Base-by-base conservation (phyloP, 1,284 basidiomycete species). In the Naganishia liquefaciens region DNA sequence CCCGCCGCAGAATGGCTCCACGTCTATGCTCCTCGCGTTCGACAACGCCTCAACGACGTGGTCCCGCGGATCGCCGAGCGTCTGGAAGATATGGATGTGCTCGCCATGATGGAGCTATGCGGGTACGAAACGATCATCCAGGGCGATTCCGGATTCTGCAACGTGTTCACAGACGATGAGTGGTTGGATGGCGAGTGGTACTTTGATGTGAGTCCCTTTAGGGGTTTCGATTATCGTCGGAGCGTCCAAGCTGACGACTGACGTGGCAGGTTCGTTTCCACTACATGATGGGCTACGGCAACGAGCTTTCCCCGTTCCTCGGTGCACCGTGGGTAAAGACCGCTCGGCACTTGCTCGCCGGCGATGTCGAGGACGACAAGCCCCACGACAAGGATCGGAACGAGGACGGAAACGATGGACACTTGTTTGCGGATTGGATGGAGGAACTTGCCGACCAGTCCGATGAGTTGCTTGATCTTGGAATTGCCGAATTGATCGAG, bases 261-360 rank as follows among this genome's bases (percentile, higher is more conserved):
- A 13, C 27, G 13, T 43, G 19, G 30, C 39, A 67, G 65, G 68
- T 80, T 30, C 71, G 78, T 55, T 80, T 76, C 70, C 75, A 79
- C 67, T 74, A 79, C 65, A 74, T 77, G 70, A 76, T 80, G 69
- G 80, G 80, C 0, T 81, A 80, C 70, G 77, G 75, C 1, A 70
- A 73, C 19, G 27, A 68, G 9, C 70, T 79, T 28, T 71, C 78
- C 0, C 77, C 80, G 0, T 80, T 78, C 68, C 71, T 81, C 21
- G 80, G 80, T 50, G 70, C 76, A 28, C 78, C 76, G 0, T 81
- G 80, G 80, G 72, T 79, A 54, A 77, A 76, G 68, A 75, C 77
- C 17, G 76, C 77, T 0, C 69, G 72, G 11, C 79, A 80, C 64
- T 66, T 78, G 27, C 67, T 78, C n/a, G 73, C 72, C 9, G 75